Conservation (phyloP, 2,329 filamentous ascomycete genomes). For the Talaromyces verruculosus region DNA sequence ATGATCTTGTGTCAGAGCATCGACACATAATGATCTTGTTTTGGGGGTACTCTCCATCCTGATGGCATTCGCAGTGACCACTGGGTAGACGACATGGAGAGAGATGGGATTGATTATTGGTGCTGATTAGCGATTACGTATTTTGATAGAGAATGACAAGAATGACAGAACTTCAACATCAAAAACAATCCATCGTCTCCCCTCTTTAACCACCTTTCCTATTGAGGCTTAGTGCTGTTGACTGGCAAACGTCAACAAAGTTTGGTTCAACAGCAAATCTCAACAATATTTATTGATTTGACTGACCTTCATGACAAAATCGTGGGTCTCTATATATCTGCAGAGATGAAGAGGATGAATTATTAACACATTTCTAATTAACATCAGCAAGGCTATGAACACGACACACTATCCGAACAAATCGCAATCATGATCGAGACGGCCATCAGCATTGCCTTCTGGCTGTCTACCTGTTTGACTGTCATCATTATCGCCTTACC, state of each 20-base stretch:
- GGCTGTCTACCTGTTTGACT: slow-evolving; percentile 51
- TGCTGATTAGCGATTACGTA: too few relatives aligned
- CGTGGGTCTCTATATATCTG: background rate
- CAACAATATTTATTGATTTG: background rate
- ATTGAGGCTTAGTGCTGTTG: background rate
- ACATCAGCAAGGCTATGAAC: background rate
- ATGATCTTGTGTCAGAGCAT: too few relatives aligned
- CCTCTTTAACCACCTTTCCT: background rate
- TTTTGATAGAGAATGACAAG: too few relatives aligned
- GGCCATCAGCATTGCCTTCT: slow-evolving; percentile 40
- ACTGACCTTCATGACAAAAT: background rate
- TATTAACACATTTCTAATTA: background rate
- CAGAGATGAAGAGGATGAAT: background rate
- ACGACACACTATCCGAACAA: background rate
- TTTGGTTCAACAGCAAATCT: background rate
- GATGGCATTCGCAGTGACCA: background rate
- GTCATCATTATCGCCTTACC: slow-evolving; percentile 55
- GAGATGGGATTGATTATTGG: too few relatives aligned
- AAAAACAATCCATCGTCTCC: background rate
- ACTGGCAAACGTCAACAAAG: background rate
- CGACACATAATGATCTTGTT: background rate
- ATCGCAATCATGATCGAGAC: slow-evolving; percentile 35
- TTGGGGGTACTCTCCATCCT: background rate
- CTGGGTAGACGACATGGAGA: too few relatives aligned
- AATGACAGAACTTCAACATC: background rate